Conservation (phyloP, 176 grass and related monocot genomes). For the Thinopyrum elongatum region DNA sequence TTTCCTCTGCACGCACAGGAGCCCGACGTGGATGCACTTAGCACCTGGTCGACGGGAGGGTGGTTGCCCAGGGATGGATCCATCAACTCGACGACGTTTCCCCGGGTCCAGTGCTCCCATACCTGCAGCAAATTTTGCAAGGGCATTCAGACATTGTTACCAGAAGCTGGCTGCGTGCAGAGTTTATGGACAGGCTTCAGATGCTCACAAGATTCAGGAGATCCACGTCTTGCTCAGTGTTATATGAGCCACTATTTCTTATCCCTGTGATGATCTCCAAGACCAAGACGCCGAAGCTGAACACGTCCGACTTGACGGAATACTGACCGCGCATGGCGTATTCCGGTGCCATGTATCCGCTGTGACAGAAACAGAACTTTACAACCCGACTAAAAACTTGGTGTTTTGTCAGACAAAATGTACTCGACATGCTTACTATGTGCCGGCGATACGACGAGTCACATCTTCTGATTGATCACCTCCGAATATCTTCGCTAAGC, state of each 20-base stretch:
- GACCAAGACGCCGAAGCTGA: conserved; percentile 62
- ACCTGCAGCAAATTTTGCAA: conserved; percentile 25
- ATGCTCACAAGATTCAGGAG: conserved; percentile 44
- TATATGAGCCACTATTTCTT: conserved; percentile 32
- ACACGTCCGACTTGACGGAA: conserved; percentile 59
- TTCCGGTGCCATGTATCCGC: conserved; percentile 35
- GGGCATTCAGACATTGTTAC: neutral
- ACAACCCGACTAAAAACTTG: neutral
- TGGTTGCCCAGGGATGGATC: conserved; percentile 28
- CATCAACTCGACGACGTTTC: conserved; percentile 31
- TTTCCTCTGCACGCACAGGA: conserved; percentile 65
- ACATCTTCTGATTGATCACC: conserved; percentile 39
- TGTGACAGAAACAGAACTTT: neutral
- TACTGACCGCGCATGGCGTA: conserved; percentile 60
- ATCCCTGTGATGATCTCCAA: conserved; percentile 59
- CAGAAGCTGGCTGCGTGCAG: neutral
- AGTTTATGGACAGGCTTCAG: neutral
- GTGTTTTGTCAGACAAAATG: neutral
- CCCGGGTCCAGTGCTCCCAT: conserved; percentile 53
- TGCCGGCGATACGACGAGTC: conserved; percentile 46
- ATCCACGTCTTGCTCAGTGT: conserved; percentile 25
- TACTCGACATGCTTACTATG: conserved; percentile 55
- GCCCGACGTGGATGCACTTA: conserved; percentile 49
- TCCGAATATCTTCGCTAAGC: conserved; percentile 50
- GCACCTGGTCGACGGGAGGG: conserved; percentile 32